Evolutionary conservation across 176 grass and related monocot species (phyloP).

Genomic region (Olyra latifolia): DNA sequence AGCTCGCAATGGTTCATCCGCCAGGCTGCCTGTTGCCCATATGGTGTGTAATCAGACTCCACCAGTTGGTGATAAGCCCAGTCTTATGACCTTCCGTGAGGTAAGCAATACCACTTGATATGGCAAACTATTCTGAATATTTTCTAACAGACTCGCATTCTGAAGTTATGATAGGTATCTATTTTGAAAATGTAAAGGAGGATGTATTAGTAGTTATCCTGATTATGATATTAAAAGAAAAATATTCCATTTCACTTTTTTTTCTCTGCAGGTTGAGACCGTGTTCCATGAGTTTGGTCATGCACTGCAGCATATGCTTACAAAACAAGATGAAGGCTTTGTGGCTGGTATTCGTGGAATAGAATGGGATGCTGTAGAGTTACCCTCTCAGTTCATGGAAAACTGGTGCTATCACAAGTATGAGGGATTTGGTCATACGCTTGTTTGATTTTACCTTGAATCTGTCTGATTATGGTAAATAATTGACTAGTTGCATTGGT

Average conservation of each 20-base stretch:
- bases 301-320: slow-evolving; percentile 99
- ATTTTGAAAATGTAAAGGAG: not conserved
- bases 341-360: slow-evolving; percentile 93
- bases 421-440: not conserved
- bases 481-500: not conserved
- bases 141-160: not conserved
- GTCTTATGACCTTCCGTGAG: slow-evolving; percentile 99
- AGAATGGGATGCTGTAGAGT: slow-evolving; percentile 98
- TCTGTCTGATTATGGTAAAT: not conserved
- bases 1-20: slow-evolving; percentile 63
- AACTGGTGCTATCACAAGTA: slow-evolving; percentile 99
- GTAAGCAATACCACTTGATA: slow-evolving; percentile 38
- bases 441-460: slow-evolving; percentile 6
- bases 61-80: slow-evolving; percentile 89
- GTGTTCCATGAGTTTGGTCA: slow-evolving; percentile 99
- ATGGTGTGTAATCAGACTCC: slow-evolving; percentile 98
- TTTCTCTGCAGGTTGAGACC: slow-evolving; percentile 79
- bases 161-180: not conserved
- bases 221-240: slow-evolving; percentile 5
- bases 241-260: not conserved
- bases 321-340: slow-evolving; percentile 90
- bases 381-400: slow-evolving; percentile 99
- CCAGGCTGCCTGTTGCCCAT: slow-evolving; percentile 91
- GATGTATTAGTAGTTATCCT: not conserved
- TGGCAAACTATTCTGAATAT: slow-evolving; percentile 16